These are phyloP conservation scores for Zostera marina DNA, from an alignment of 116 monocot genomes.

Conservation along the genomic window DNA sequence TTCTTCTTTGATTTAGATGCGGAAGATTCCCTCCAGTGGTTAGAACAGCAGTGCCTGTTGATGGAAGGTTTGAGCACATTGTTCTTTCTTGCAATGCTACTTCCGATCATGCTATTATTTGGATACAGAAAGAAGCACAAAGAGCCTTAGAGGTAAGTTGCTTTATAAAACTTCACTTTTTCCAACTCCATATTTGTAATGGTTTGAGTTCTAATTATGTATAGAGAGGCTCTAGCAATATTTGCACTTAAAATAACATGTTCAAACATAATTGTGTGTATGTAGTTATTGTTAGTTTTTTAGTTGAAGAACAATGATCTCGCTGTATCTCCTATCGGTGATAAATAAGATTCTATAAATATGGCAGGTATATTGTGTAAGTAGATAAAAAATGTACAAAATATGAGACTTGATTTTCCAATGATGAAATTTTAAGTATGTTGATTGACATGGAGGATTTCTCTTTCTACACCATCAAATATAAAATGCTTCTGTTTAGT, in stretches of 20 bases:
- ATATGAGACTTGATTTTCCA: background rate
- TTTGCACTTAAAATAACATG: too few species aligned
- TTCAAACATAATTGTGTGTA: too few species aligned
- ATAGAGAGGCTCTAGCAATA: background rate
- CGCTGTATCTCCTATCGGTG: background rate
- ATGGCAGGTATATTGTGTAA: background rate
- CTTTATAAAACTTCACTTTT: background rate
- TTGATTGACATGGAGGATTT: too few species aligned
- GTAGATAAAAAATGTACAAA: background rate
- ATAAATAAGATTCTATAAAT: background rate
- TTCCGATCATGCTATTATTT: conserved; percentile 75
- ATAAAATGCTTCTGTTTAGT: too few species aligned
- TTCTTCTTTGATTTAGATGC: conserved; percentile 14
- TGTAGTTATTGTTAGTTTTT: too few species aligned
- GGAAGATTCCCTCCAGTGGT: conserved; percentile 59
- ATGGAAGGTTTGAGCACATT: conserved; percentile 73
- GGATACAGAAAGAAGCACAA: conserved; percentile 68
- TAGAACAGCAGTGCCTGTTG: conserved; percentile 72
- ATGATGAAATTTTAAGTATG: background rate
- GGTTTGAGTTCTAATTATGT: background rate
- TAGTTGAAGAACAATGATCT: background rate
- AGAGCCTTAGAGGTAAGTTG: conserved; percentile 57
- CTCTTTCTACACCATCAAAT: too few species aligned
- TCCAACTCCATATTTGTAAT: background rate
- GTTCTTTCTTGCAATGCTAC: conserved; percentile 84